phyloP scores from a whole-genome alignment of 2,329 filamentous ascomycete species.

The Rugonectria rugulosa region DNA sequence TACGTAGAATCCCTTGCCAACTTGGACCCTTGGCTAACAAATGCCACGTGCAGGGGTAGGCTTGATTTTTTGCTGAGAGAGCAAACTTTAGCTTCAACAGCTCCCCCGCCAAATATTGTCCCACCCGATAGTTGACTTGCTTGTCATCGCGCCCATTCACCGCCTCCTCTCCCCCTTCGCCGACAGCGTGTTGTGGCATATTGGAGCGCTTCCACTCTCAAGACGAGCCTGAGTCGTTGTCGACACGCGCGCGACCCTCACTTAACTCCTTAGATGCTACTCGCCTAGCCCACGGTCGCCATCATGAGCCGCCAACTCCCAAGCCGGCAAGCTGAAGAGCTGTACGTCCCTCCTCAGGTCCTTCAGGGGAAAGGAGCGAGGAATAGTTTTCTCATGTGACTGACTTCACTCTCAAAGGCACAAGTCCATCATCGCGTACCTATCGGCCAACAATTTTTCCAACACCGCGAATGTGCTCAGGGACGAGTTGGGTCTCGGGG shows the following conservation, averaged over 20 bases:
- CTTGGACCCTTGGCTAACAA: not conserved
- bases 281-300: not conserved
- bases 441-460: conserved; percentile 74
- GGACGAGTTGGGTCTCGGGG: conserved; percentile 74
- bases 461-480: conserved; percentile 75
- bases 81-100: not conserved
- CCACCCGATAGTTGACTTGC: not conserved
- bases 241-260: not conserved
- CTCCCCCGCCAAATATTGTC: not conserved
- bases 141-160: not conserved
- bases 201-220: not conserved
- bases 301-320: conserved; percentile 55
- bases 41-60: not conserved
- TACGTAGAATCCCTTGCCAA: too few relatives aligned
- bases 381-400: not conserved
- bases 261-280: not conserved
- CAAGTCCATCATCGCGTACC: conserved; percentile 90
- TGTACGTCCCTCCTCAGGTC: conserved; percentile 63
- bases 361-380: not conserved
- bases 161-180: not conserved
- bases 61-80: not conserved
- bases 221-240: not conserved
- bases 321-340: conserved; percentile 82
- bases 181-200: not conserved
- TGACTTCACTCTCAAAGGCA: conserved; percentile 61